Conservation (phyloP, 73 alveolate species). For the Halteria grandinella region DNA sequence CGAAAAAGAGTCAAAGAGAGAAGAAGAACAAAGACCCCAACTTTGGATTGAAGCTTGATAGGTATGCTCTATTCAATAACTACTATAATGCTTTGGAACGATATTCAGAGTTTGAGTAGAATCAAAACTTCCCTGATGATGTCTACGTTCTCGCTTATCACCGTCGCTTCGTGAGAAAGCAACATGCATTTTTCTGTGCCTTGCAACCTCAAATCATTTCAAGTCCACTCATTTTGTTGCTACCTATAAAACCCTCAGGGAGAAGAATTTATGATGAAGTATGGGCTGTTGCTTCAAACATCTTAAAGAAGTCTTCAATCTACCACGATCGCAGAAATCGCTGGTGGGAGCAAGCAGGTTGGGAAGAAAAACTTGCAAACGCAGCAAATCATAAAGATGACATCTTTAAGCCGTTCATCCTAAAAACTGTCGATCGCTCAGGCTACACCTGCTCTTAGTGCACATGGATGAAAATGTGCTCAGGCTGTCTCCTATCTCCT, state of each 20-base stretch:
- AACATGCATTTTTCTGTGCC: constrained; percentile 7
- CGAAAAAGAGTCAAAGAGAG: not conserved
- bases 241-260: constrained; percentile 34
- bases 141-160: constrained; percentile 19
- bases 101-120: constrained; percentile 18
- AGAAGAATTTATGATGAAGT: constrained; percentile 53
- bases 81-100: not conserved
- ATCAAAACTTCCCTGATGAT: constrained; percentile 33
- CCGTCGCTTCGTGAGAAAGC: constrained; percentile 31
- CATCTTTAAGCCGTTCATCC: constrained; percentile 50
- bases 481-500: constrained; percentile 48
- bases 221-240: constrained; percentile 28
- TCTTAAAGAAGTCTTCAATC: not conserved
- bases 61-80: constrained; percentile 26
- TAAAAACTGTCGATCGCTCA: constrained; percentile 38
- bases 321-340: constrained; percentile 18
- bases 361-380: constrained; percentile 12
- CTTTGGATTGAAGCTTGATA: constrained; percentile 16
- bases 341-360: constrained; percentile 60
- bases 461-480: constrained; percentile 41
- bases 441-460: constrained; percentile 40
- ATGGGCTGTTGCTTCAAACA: constrained; percentile 50
- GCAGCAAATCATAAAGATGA: not conserved
- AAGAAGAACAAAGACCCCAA: not conserved
- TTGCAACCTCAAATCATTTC: constrained; percentile 25